These are phyloP conservation scores for Termitomyces sp. DNA, from an alignment of 1,284 basidiomycete species.

Conservation along the genomic window DNA sequence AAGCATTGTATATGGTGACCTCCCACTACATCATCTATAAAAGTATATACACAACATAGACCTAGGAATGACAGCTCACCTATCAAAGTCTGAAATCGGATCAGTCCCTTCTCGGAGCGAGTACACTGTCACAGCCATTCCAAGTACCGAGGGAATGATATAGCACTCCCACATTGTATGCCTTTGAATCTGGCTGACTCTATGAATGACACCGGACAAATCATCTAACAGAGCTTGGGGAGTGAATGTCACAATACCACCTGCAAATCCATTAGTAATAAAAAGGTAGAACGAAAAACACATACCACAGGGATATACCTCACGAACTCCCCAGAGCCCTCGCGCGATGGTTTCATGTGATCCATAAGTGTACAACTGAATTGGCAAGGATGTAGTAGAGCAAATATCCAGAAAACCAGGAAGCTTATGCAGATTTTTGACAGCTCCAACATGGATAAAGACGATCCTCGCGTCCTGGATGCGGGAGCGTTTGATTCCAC, in stretches of 20 bases:
- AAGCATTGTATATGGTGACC: conserved; percentile 35
- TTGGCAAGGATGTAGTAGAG: conserved; percentile 33
- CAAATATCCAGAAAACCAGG: conserved; percentile 42
- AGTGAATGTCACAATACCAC: conserved; percentile 65
- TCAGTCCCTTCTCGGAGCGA: conserved; percentile 25
- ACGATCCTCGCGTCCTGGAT: conserved; percentile 40
- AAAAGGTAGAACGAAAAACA: conserved; percentile 5
- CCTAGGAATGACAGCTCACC: conserved; percentile 21
- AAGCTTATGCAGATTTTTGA: conserved; percentile 42
- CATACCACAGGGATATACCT: conserved; percentile 63
- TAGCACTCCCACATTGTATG: conserved; percentile 66
- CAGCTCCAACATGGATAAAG: conserved; percentile 58
- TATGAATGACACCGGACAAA: conserved; percentile 35
- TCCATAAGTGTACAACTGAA: conserved; percentile 61
- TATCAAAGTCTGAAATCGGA: conserved; percentile 30
- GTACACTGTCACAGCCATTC: conserved; percentile 34
- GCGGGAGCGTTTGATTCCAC: conserved; percentile 18
- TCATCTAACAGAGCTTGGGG: conserved; percentile 49
- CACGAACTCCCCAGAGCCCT: conserved; percentile 50
- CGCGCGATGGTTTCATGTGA: conserved; percentile 45
- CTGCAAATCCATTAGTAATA: conserved; percentile 29
- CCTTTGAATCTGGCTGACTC: conserved; percentile 43
- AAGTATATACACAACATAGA: neutral
- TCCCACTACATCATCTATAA: conserved; percentile 23
- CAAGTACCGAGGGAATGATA: conserved; percentile 54